Conservation (phyloP, 805 yeast species). For the Debaryomyces prosopidis region DNA sequence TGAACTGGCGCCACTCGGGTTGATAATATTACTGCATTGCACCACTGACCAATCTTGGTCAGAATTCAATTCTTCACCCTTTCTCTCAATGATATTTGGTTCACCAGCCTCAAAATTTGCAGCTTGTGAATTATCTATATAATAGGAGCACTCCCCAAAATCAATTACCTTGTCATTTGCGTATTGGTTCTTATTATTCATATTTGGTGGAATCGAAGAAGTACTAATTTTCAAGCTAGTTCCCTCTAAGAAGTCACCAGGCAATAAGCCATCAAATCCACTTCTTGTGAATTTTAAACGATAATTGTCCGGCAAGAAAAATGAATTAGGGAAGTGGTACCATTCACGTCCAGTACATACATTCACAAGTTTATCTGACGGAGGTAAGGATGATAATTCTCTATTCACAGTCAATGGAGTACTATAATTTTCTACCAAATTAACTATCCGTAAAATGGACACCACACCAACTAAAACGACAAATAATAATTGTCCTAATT, state of each 20-base stretch:
- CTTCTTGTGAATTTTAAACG: constrained; percentile 69
- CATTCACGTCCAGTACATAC: constrained; percentile 95
- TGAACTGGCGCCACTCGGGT: constrained; percentile 50
- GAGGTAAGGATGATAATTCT: constrained; percentile 23
- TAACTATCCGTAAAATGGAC: constrained; percentile 52
- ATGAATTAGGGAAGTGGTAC: constrained; percentile 90
- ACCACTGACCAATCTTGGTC: constrained; percentile 47
- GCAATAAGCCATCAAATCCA: constrained; percentile 84
- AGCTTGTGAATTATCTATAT: constrained; percentile 61
- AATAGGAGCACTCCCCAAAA: constrained; percentile 61
- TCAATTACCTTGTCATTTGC: constrained; percentile 57
- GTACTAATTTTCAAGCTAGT: constrained; percentile 27
- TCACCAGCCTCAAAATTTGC: constrained; percentile 49
- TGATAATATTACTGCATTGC: constrained; percentile 50
- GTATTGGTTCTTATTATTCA: constrained; percentile 75
- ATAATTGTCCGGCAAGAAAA: constrained; percentile 66
- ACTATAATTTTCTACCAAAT: constrained; percentile 64
- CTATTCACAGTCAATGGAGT: constrained; percentile 68
- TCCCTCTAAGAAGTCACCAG: constrained; percentile 75
- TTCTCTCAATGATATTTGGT: constrained; percentile 16
- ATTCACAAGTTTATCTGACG: constrained; percentile 27
- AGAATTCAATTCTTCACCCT: constrained; percentile 14
- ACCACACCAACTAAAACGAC: constrained; percentile 31
- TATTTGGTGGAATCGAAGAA: constrained; percentile 54
- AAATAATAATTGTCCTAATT: constrained; percentile 15